A percentile compares a stretch with the other conserved stretches of the same genome.
Evolutionary conservation across 2,329 filamentous ascomycete species (phyloP).

Genomic region (Aureobasidium sp.): DNA sequence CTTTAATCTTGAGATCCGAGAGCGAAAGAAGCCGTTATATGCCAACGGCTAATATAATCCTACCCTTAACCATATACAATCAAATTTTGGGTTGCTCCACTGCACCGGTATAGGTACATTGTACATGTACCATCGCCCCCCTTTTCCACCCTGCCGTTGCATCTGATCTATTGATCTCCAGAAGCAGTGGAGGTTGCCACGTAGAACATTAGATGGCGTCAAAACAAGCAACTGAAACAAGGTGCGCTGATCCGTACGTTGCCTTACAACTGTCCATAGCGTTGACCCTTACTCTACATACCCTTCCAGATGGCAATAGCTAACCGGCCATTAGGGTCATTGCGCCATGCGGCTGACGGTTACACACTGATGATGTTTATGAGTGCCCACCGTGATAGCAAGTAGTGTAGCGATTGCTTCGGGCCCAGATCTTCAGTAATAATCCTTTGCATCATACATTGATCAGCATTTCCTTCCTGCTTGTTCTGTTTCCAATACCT

Average conservation of each 20-base stretch:
- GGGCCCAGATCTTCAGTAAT: background rate
- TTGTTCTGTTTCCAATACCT: background rate
- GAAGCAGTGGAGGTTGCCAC: background rate
- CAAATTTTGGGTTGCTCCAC: background rate
- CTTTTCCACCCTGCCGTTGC: background rate
- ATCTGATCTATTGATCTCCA: background rate
- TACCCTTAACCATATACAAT: background rate
- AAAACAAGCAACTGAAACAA: conserved; percentile 6
- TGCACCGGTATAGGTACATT: background rate
- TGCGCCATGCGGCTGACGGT: background rate
- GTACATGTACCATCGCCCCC: background rate
- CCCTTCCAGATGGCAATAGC: background rate
- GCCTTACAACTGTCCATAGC: background rate
- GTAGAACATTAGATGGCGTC: background rate
- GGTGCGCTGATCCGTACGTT: background rate
- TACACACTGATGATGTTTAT: background rate
- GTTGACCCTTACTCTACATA: background rate
- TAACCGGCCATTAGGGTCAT: background rate
- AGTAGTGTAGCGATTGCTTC: background rate
- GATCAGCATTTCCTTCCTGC: background rate
- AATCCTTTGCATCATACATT: conserved; percentile 5
- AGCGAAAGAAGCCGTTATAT: background rate
- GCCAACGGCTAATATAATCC: background rate
- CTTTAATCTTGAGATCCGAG: background rate
- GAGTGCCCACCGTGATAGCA: background rate